These are phyloP conservation scores for Venturia aucupariae DNA, from an alignment of 2,329 filamentous ascomycete species.

Conservation along the genomic window DNA sequence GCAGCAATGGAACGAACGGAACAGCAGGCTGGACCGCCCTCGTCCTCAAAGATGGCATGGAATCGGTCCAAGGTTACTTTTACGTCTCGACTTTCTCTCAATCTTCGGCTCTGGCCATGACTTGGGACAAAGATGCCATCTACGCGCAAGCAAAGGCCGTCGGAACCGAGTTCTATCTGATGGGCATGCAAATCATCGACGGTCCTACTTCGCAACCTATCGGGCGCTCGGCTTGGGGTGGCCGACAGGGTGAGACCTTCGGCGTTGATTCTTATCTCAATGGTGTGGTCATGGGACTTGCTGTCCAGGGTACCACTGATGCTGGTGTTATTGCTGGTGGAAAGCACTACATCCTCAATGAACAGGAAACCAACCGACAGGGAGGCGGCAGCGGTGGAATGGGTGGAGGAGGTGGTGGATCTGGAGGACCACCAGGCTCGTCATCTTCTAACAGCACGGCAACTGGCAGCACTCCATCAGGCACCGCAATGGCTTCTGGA, in stretches of 20 bases:
- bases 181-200: background rate
- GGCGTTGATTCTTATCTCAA: slow-evolving; percentile 68
- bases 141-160: background rate
- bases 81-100: slow-evolving; percentile 31
- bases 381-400: slow-evolving; percentile 42
- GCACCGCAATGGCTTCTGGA: background rate
- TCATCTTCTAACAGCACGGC: background rate
- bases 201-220: slow-evolving; percentile 37
- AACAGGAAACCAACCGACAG: slow-evolving; percentile 66
- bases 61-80: slow-evolving; percentile 30
- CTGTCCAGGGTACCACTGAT: slow-evolving; percentile 70
- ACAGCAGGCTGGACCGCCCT: slow-evolving; percentile 29
- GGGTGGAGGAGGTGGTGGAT: slow-evolving; percentile 31
- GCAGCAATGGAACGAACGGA: slow-evolving; percentile 27
- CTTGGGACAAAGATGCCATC: slow-evolving; percentile 24
- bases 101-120: slow-evolving; percentile 29
- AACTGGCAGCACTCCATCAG: background rate
- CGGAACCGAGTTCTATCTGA: background rate
- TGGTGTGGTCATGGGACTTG: slow-evolving; percentile 61
- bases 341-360: slow-evolving; percentile 58
- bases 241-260: slow-evolving; percentile 63
- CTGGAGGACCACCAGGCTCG: background rate
- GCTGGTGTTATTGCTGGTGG: slow-evolving; percentile 62
- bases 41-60: slow-evolving; percentile 33
- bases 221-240: slow-evolving; percentile 57